These are phyloP conservation scores for Firmiana major DNA, from an alignment of 345 rosid species.

Conservation along the genomic window DNA sequence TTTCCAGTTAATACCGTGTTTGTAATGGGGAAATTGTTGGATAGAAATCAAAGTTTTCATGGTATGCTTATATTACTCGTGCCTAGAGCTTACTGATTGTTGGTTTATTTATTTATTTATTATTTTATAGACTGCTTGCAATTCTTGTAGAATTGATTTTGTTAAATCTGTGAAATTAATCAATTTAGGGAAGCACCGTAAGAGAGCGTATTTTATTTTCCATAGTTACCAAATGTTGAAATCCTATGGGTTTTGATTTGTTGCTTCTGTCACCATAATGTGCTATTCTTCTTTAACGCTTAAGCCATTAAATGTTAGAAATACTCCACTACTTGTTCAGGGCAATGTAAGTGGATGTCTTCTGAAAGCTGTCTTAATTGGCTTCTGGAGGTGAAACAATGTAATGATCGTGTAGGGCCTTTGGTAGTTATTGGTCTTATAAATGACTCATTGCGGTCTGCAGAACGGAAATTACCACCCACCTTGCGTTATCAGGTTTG, in stretches of 20 bases:
- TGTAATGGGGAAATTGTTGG: constrained; percentile 41
- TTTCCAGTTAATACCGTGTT: constrained; percentile 46
- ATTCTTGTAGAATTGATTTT: neutral
- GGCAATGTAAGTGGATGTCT: constrained; percentile 62
- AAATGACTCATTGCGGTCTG: constrained; percentile 36
- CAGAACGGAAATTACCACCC: constrained; percentile 34
- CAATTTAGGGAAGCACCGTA: neutral
- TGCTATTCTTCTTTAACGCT: neutral
- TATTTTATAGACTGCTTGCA: neutral
- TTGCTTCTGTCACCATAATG: neutral
- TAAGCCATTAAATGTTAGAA: neutral
- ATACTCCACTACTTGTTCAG: constrained; percentile 33
- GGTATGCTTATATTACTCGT: constrained; percentile 30
- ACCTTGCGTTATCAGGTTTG: constrained; percentile 60
- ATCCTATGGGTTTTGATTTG: neutral
- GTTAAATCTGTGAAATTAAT: constrained; percentile 3
- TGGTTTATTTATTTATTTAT: neutral
- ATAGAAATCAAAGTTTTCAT: constrained; percentile 27
- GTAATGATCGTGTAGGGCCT: constrained; percentile 64
- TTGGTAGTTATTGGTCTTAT: constrained; percentile 49
- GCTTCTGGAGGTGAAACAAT: constrained; percentile 53
- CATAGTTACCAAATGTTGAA: neutral
- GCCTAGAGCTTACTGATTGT: neutral
- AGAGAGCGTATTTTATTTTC: neutral
- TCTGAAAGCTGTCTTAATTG: constrained; percentile 44